Conservation (phyloP, 805 yeast genomes). For the Tetrapisispora pingtungensis region DNA sequence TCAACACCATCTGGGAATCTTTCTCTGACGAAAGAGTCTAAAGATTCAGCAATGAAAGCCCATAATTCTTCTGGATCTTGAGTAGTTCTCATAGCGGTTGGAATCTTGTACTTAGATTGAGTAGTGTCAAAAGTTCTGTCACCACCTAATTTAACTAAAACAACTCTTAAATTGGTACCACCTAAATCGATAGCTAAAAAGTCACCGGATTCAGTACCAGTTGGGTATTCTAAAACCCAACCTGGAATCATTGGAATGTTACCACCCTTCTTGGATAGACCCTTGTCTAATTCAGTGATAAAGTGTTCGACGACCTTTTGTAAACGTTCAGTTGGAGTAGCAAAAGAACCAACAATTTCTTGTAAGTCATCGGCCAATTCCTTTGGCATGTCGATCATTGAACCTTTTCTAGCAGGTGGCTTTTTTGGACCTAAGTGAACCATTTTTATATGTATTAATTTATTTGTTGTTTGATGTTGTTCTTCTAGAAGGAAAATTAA, state of each 20-base stretch:
- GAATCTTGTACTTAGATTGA: constrained; percentile 79
- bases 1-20: constrained; percentile 60
- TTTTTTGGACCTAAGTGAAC: constrained; percentile 78
- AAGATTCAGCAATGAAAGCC: constrained; percentile 76
- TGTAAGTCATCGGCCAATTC: constrained; percentile 44
- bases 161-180: constrained; percentile 93
- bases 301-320: constrained; percentile 65
- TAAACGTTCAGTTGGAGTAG: constrained; percentile 51
- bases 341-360: constrained; percentile 49
- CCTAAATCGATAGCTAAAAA: constrained; percentile 92
- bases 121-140: constrained; percentile 73
- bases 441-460: constrained; percentile 33
- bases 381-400: constrained; percentile 58
- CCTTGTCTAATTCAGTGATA: constrained; percentile 69
- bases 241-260: constrained; percentile 95
- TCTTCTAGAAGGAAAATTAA: not conserved
- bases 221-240: constrained; percentile 91
- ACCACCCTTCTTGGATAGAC: constrained; percentile 65
- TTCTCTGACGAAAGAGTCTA: constrained; percentile 58
- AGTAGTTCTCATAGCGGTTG: constrained; percentile 69
- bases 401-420: constrained; percentile 70
- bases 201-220: constrained; percentile 84
- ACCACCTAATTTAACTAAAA: constrained; percentile 76
- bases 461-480: not conserved
- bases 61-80: constrained; percentile 59